Evolutionary conservation across 2,329 filamentous ascomycete species (phyloP), one percentile per base, ranked within the genome.

Genomic region (Aureobasidium subglaciale): DNA sequence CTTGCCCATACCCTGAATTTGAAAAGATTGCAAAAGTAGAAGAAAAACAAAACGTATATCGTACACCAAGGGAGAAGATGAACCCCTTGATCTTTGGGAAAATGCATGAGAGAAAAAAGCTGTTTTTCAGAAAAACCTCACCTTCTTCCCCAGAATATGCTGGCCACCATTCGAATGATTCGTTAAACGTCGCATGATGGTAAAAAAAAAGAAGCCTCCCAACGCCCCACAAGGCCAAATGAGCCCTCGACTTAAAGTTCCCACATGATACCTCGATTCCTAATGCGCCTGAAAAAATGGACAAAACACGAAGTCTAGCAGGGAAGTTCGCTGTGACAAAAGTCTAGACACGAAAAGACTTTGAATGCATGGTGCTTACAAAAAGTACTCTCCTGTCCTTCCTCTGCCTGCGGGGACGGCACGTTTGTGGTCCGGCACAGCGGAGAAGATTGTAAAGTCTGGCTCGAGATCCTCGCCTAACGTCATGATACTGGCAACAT

Each of bases 401-500:
- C 74, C 72, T 48, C 76, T 66, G 16, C 75, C 87, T 10, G 86
- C 83, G 2, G 89, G 89, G 8, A 92, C 86, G 56, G 90, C 87
- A 59, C 90, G 80, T 70, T 88, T 81, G 63, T 93, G 86, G 64
- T 93, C 89, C 0, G 90, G 88, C n/a, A 95, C 89, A 29, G 89
- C 89, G 27, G 84, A 86, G 76, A 95, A 95, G 66, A 95, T 93
- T 70, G 86, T 93, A 75, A 99, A 99, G 65, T 88, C 89, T 29
- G 92, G 90, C 59, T 90, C 85, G 52, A 96, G 78, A 65, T 93
- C 87, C 65, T 87, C 86, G 62, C 87, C 85, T 25, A 96, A 84
- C 52, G 90, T 90, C 85, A 96, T 96, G 68, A 96, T 95, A 5
- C 81, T 84, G 18, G 84, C 84, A 59, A 87, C 91, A 65, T 97